Evolutionary conservation across 2,329 filamentous ascomycete species (phyloP).

Genomic region (Aspergillus candidus): DNA sequence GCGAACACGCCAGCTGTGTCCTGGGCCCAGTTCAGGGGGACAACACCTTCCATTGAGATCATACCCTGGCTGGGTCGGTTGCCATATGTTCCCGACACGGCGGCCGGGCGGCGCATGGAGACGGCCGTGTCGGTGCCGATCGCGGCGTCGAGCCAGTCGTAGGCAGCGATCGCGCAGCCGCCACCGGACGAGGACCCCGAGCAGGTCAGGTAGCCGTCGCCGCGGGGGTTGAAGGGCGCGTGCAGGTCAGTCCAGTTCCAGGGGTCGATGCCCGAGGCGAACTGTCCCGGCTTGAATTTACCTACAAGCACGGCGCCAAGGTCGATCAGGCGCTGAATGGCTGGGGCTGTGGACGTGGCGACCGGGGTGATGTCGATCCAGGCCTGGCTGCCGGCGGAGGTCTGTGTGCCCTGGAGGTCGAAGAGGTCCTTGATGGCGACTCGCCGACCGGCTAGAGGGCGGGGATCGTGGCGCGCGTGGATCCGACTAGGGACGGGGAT

Average conservation of each 20-base stretch:
- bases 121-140: constrained; percentile 41
- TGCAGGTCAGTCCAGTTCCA: constrained; percentile 20
- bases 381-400: constrained; percentile 28
- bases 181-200: constrained; percentile 28
- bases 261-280: constrained; percentile 25
- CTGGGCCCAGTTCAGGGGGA: constrained; percentile 35
- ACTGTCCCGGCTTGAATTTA: constrained; percentile 32
- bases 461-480: constrained; percentile 23
- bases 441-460: constrained; percentile 29
- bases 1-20: constrained; percentile 43
- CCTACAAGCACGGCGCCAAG: constrained; percentile 31
- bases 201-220: constrained; percentile 31
- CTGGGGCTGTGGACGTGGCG: constrained; percentile 25
- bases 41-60: constrained; percentile 37
- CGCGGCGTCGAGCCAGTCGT: constrained; percentile 38
- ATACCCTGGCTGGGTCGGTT: constrained; percentile 41
- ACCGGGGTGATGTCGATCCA: constrained; percentile 20
- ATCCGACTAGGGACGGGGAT: constrained; percentile 11
- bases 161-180: constrained; percentile 31
- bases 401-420: constrained; percentile 31
- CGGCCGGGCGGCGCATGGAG: constrained; percentile 44
- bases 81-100: constrained; percentile 41
- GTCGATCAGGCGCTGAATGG: constrained; percentile 30
- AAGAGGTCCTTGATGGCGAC: constrained; percentile 34
- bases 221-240: constrained; percentile 33